Percentiles rank a stretch among this genome's conserved stretches.
Evolutionary conservation across 2,329 filamentous ascomycete species (phyloP).

Genomic region (Pleoardoris graminearum): DNA sequence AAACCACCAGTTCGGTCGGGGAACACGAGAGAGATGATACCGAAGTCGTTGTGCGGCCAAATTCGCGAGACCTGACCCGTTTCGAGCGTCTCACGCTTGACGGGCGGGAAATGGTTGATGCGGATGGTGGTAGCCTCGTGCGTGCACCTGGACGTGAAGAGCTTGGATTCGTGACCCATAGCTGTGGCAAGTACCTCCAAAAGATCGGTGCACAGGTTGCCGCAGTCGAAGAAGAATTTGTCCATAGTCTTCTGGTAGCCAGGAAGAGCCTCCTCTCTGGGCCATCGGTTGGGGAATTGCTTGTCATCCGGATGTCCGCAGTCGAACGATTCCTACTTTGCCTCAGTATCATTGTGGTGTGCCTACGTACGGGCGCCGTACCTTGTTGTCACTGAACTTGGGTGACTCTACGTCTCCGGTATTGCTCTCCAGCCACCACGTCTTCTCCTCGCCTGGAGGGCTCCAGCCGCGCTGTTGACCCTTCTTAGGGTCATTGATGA

Average conservation of each 20-base stretch:
- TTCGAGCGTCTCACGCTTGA: constrained; percentile 5
- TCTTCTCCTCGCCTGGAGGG: constrained; percentile 1
- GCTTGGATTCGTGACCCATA: not conserved
- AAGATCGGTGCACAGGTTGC: constrained; percentile 3
- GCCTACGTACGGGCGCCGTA: no score
- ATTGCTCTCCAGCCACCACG: constrained; percentile 1
- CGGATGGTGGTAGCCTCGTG: not conserved
- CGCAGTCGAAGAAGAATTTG: constrained; percentile 4
- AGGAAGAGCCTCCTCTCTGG: constrained; percentile 4
- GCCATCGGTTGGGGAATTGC: constrained; percentile 16
- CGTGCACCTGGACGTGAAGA: not conserved
- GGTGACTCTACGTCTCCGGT: no score
- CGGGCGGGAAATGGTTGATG: constrained; percentile 1
- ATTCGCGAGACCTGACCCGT: constrained; percentile 9
- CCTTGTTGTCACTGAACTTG: no score
- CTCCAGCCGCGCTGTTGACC: constrained; percentile 12
- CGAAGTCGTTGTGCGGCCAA: constrained; percentile 22
- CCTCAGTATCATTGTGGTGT: not conserved
- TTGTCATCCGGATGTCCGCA: constrained; percentile 1
- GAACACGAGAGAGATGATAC: not conserved
- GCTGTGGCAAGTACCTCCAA: constrained; percentile 6
- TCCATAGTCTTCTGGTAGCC: constrained; percentile 12
- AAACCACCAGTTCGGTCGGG: constrained; percentile 28
- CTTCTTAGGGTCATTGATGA: constrained; percentile 1
- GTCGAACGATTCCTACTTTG: constrained; percentile 13